A percentile compares a stretch with the other conserved stretches of the same genome.
Evolutionary conservation across 768 basidiomycete genomes (phyloP).

Genomic region (Boletus rubropictus): DNA sequence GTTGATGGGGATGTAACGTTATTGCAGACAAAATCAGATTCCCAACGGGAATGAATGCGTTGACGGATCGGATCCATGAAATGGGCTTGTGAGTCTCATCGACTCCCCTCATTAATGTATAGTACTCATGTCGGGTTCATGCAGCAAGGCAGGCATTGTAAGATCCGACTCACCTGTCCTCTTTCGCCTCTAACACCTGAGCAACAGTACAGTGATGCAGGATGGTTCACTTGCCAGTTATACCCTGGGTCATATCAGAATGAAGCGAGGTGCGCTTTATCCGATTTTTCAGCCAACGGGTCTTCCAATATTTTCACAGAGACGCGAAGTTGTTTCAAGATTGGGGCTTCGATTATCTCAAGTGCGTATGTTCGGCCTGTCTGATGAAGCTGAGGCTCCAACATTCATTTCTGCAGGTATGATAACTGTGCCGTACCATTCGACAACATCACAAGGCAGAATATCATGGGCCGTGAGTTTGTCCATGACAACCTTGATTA

Average conservation of each 20-base stretch:
- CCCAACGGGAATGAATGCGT: conserved; percentile 50
- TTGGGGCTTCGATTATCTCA: conserved; percentile 64
- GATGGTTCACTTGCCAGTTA: conserved; percentile 60
- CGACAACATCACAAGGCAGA: conserved; percentile 49
- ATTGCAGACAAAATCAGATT: conserved; percentile 44
- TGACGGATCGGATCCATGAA: conserved; percentile 51
- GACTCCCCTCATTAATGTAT: background rate
- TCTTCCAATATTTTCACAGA: conserved; percentile 26
- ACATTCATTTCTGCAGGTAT: conserved; percentile 35
- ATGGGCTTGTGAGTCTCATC: conserved; percentile 47
- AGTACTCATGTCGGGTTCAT: background rate
- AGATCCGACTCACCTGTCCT: conserved; percentile 15
- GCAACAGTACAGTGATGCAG: conserved; percentile 58
- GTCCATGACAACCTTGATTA: background rate
- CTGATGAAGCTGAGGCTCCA: background rate
- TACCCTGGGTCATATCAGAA: conserved; percentile 65
- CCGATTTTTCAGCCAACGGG: background rate
- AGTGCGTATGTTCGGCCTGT: conserved; percentile 34
- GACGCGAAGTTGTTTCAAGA: conserved; percentile 54
- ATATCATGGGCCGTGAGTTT: conserved; percentile 48
- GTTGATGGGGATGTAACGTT: background rate
- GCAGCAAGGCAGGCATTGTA: conserved; percentile 59
- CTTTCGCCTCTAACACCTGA: conserved; percentile 1
- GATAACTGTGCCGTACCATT: conserved; percentile 61
- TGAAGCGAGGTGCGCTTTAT: conserved; percentile 43